Base-by-base conservation (phyloP, 2,329 filamentous ascomycete genomes). In the Drechslerella dactyloides region DNA sequence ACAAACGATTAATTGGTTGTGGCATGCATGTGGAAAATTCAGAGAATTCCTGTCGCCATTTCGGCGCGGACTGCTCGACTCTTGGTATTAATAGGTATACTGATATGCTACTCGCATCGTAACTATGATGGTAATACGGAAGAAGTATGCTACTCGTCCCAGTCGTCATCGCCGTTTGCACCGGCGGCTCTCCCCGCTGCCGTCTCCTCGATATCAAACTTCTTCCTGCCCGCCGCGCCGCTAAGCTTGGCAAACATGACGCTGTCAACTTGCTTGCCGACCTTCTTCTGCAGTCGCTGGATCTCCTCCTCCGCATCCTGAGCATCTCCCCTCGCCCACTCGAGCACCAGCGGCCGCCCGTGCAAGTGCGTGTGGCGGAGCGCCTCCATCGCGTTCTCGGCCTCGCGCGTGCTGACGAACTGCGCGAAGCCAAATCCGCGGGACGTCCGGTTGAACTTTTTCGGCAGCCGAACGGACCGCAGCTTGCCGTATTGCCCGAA, bases 391-490 rank as follows among this genome's bases (percentile, higher is more conserved):
- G 94, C 94, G 81, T 92, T 96, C 77, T 87, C 84, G 59, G 94
- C 94, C 82, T 99, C 94, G 75, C 90, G 89, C 74, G 91, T 85
- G 74, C 91, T 96, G 74, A 92, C 88, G 81, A 97, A 99, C 78
- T 97, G 93, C 52, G 92, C 93, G 83, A 99, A 99, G 61, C 92
- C 94, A 81, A 97, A 99, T 68, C 94, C 94, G 80, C 93, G 89
- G 77, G 93, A 88, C 59, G 87, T 87, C 76, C 88, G 87, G 82
- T 96, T 91, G 80, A 96, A 93, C 81, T 97, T 97, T 83, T 96
- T 93, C 59, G 94, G 94, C 78, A 99, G 86, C 74, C 94, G 90
- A 73, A 99, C 91, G 59, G 92, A 93, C 77, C 91, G 89, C 74
- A 99, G 86, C 79, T 96, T 89, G 51, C 94, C 96, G 81, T 97